phyloP scores from a whole-genome alignment of 1,284 basidiomycete species.

The Microstroma glucosiphilum region DNA sequence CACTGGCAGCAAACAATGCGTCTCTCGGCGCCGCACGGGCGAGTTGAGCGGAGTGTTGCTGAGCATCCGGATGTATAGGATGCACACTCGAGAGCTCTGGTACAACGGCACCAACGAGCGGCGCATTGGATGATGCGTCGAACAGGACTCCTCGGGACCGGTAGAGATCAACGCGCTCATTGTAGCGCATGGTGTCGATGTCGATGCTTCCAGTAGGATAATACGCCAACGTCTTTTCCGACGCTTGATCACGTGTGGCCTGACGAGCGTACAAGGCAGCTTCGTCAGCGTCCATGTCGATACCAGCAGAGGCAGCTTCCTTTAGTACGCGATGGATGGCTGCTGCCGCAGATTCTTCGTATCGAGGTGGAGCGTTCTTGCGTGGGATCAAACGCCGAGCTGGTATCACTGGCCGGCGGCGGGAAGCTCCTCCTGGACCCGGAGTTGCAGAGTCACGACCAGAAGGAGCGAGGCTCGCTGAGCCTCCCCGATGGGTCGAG shows the following conservation, averaged over 20 bases:
- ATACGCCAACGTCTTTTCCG: too few relatives aligned
- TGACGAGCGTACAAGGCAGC: not conserved
- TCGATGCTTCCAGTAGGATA: not conserved
- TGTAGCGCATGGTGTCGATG: not conserved
- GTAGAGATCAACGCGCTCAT: not conserved
- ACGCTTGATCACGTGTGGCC: too few relatives aligned
- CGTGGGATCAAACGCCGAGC: too few relatives aligned
- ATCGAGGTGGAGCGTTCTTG: too few relatives aligned
- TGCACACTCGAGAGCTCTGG: conserved; percentile 4
- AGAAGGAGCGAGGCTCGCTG: not conserved
- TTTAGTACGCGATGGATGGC: not conserved
- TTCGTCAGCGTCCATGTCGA: not conserved
- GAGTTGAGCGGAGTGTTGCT: not conserved
- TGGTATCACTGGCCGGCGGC: too few relatives aligned
- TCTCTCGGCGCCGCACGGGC: not conserved
- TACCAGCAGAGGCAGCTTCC: not conserved
- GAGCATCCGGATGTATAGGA: not conserved
- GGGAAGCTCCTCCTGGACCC: too few relatives aligned
- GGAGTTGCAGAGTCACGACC: too few relatives aligned
- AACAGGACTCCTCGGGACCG: not conserved
- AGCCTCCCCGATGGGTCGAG: not conserved
- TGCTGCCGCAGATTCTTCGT: not conserved
- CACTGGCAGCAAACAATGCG: not conserved
- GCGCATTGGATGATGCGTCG: not conserved
- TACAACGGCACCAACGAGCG: not conserved